These are phyloP conservation scores for Tanacetum coccineum DNA, from an alignment of 129 eudicot genomes.

Conservation along the genomic window DNA sequence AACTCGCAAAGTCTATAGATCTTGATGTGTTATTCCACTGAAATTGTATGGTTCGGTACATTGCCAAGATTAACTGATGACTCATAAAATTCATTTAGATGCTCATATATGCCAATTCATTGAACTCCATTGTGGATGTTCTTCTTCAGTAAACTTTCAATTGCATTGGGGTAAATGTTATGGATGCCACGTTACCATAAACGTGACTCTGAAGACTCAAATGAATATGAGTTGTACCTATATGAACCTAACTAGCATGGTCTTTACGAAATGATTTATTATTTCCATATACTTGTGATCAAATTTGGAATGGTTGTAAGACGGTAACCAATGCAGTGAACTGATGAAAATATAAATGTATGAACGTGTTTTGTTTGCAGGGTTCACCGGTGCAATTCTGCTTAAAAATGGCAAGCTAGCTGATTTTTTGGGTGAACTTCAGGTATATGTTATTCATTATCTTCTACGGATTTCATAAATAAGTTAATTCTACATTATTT, in stretches of 20 bases:
- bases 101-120: too few relatives aligned
- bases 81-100: too few relatives aligned
- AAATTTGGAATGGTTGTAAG: not conserved
- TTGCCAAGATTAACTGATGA: too few relatives aligned
- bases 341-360: slow-evolving; percentile 8
- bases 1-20: too few relatives aligned
- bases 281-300: not conserved
- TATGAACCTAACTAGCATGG: not conserved
- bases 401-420: slow-evolving; percentile 64
- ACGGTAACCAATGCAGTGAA: not conserved
- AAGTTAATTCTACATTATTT: slow-evolving; percentile 6
- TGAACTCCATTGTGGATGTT: too few relatives aligned
- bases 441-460: slow-evolving; percentile 29
- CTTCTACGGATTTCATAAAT: not conserved
- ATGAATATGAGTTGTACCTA: too few relatives aligned
- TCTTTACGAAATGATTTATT: not conserved
- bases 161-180: too few relatives aligned
- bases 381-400: slow-evolving; percentile 60
- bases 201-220: too few relatives aligned
- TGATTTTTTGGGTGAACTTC: slow-evolving; percentile 50
- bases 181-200: too few relatives aligned
- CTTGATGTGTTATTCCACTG: too few relatives aligned
- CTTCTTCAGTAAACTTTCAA: too few relatives aligned
- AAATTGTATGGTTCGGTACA: too few relatives aligned
- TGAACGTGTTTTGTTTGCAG: slow-evolving; percentile 30